Base-by-base conservation (phyloP, 2,329 filamentous ascomycete genomes). In the Cryphonectria naterciae region DNA sequence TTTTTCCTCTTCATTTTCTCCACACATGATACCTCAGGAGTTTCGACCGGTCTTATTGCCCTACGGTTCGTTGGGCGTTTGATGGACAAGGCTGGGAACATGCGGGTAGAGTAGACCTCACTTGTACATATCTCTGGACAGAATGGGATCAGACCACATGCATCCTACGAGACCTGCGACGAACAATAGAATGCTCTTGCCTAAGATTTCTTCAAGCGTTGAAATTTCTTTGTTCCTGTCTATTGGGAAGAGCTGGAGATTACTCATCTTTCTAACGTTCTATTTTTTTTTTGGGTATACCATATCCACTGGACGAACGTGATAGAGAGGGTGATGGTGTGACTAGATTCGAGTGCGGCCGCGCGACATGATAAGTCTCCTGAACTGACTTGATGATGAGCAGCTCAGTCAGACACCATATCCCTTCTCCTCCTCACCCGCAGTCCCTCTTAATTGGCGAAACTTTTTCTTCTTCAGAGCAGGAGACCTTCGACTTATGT, bases 11-110 rank as follows among this genome's bases (percentile, higher is more conserved):
- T 43, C 68, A 17, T 70, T 70, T 56, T 52, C 64, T 68, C 13
- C 32, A 37, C 69, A 73, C 61, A 71, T 73, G 71, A 73, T 73
- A 73, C 71, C 71, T 73, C 62, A 49, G 69, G 66, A 73, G 62
- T 68, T 60, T 49, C 56, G 39, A 43, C 28, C 54, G 63, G 63
- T 46, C 43, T 56, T 61, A 7, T 4, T 28, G 37, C 43, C 11
- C 46, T 41, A 37, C 3, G 58, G 41, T 22, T 67, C 17, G n/a
- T 61, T 60, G 56, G 58, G 41, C 39, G 65, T 41, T 64, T 64
- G 58, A 62, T 28, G 43, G 11, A 32, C 37, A 61, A 39, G 61
- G 52, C 28, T 52, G 54, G 43, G 58, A 63, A 41, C 54, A 68
- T 56, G 58, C 52, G 63, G 65, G 39, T 71, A 63, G 32, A 67